Base-by-base conservation (phyloP, 331 rosid species). In the Stylosanthes scabra region DNA sequence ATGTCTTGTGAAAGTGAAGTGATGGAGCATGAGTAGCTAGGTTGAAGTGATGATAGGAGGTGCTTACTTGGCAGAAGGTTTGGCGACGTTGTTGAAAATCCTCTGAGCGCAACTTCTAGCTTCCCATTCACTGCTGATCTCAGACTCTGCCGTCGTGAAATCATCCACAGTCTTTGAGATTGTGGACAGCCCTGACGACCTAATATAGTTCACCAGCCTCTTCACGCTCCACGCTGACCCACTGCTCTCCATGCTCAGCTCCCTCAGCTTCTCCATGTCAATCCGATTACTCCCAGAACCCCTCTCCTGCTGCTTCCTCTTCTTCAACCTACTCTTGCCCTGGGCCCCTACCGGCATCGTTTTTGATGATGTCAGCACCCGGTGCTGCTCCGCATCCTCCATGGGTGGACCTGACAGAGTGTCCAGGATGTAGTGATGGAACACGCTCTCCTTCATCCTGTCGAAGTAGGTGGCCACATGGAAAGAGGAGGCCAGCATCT, bases 81-180 rank as follows among this genome's bases (percentile, higher is more conserved):
- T 85, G 25, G 89, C 86, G 49, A 85, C 89, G 45, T 85, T 85
- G 64, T 82, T 85, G 79, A 85, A 85, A 2, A 85, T 82, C 81
- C 51, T 79, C 11, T 79, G 83, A 0, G 89, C 86, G 60, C 81
- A 82, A 58, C 59, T 82, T 20, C 86, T 65, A 31, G 89, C 89
- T 14, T 85, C 83, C 89, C 83, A 82, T 72, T 85, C 89, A 37
- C 89, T 85, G 9, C 20, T 56, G 2, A 85, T 85, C 83, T 85
- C 89, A 9, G 81, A 73, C 64, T 82, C 83, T 0, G 81, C 66
- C 9, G 59, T 76, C 2, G 83, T 76, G 59, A 85, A 85, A 16
- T 72, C 81, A 57, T 82, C 86, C 3, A 82, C 74, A 6, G 86
- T 72, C 47, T 59, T 74, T 0, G 89, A 79, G 74, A 85, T 82